Conservation (phyloP, 176 grass and related monocot genomes). For the Bonia amplexicaulis region DNA sequence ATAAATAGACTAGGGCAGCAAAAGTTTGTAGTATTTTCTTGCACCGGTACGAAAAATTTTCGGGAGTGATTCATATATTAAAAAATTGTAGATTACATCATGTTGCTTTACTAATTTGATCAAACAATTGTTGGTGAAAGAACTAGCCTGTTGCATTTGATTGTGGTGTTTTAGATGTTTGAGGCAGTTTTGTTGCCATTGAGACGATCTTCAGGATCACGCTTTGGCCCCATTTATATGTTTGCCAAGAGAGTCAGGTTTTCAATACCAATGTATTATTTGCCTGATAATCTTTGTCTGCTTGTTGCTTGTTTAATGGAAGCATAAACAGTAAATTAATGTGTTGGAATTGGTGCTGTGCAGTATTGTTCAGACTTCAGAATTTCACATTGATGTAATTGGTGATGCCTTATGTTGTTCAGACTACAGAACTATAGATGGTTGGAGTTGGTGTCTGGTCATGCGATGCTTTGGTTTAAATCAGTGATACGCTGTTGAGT, state of each 20-base stretch:
- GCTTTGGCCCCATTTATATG: background rate
- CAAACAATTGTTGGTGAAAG: background rate
- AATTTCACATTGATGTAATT: background rate
- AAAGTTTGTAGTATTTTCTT: background rate
- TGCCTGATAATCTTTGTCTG: background rate
- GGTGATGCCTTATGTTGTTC: background rate
- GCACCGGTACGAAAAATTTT: background rate
- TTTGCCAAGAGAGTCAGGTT: background rate
- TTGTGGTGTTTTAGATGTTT: background rate
- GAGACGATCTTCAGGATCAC: background rate
- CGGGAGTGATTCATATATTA: background rate
- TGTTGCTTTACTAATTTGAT: background rate
- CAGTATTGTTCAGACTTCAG: background rate
- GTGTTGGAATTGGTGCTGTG: background rate
- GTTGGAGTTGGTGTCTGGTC: background rate
- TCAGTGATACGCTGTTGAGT: background rate
- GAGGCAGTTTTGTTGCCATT: background rate
- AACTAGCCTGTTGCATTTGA: constrained; percentile 6
- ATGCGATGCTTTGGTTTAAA: background rate
- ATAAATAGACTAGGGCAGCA: background rate
- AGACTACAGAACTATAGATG: background rate
- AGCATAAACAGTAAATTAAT: background rate
- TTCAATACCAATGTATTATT: background rate
- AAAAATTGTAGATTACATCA: background rate
- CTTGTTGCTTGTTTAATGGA: background rate